phyloP scores from a whole-genome alignment of 139 green algal species.

The Micromonas commoda region DNA sequence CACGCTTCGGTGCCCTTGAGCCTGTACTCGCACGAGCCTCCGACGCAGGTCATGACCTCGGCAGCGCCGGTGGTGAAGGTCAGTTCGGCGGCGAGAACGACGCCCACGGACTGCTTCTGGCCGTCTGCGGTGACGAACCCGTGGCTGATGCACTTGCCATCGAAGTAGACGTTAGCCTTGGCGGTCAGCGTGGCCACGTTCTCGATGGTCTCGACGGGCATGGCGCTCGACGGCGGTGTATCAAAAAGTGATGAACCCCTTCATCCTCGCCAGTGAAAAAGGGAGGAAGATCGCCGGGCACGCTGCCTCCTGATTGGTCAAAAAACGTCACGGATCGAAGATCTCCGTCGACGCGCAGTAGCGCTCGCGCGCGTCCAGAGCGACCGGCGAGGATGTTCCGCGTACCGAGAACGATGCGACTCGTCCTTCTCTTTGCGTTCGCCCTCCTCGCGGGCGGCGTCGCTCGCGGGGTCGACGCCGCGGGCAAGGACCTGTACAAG shows the following conservation, averaged over 20 bases:
- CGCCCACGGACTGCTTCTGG: constrained; percentile 4
- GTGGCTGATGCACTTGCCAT: constrained; percentile 4
- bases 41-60: constrained; percentile 9
- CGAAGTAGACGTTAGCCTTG: constrained; percentile 17
- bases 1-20: not conserved
- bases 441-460: not conserved
- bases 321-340: no score
- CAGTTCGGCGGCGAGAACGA: not conserved
- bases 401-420: no score
- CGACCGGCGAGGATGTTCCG: no score
- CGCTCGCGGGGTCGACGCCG: not conserved
- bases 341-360: no score
- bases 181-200: not conserved
- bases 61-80: not conserved
- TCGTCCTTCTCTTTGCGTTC: no score
- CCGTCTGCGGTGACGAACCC: not conserved
- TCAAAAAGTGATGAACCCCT: no score
- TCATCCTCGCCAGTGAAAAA: no score
- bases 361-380: no score
- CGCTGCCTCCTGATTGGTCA: no score
- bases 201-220: not conserved
- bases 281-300: no score
- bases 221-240: not conserved
- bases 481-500: constrained; percentile 44
- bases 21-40: constrained; percentile 5